These are phyloP conservation scores for Otatea glauca DNA, from an alignment of 176 grass and related monocot genomes.

Conservation along the genomic window DNA sequence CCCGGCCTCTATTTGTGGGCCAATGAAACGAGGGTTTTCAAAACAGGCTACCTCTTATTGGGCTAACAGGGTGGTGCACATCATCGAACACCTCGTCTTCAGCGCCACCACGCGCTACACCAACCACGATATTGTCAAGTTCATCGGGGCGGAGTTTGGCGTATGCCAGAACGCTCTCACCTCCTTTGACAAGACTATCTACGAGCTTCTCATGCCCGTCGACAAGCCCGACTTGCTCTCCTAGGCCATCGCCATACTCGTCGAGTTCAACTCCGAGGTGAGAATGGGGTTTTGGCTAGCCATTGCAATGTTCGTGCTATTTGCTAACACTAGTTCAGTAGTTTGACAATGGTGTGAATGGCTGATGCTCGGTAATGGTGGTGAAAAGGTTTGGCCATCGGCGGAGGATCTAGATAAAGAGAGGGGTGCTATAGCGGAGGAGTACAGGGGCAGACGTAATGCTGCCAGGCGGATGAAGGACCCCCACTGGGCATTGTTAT, in stretches of 20 bases:
- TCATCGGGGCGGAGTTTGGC: conserved; percentile 96
- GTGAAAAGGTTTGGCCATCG: too few species aligned
- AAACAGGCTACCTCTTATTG: too few species aligned
- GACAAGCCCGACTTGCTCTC: conserved; percentile 91
- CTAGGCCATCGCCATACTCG: conserved; percentile 85
- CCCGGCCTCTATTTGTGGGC: too few species aligned
- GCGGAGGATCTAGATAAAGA: conserved; percentile 96
- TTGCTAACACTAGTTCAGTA: not conserved
- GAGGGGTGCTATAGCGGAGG: conserved; percentile 90
- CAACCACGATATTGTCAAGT: conserved; percentile 98
- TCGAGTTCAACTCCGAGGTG: conserved; percentile 96
- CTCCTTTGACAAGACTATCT: conserved; percentile 95
- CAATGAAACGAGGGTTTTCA: too few species aligned
- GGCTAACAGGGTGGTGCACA: too few species aligned
- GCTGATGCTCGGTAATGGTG: conserved; percentile 26
- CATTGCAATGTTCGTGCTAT: not conserved
- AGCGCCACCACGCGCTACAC: conserved; percentile 93
- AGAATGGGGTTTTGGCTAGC: not conserved
- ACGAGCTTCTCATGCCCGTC: conserved; percentile 91
- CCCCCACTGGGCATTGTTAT: conserved; percentile 91
- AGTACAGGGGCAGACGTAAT: conserved; percentile 94
- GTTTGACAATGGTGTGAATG: conserved; percentile 16
- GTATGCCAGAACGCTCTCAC: conserved; percentile 97
- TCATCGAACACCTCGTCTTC: conserved; percentile 97
- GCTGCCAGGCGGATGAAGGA: conserved; percentile 95